Conservation (phyloP, 164 flowering plant species). For the Protea cynaroides region DNA sequence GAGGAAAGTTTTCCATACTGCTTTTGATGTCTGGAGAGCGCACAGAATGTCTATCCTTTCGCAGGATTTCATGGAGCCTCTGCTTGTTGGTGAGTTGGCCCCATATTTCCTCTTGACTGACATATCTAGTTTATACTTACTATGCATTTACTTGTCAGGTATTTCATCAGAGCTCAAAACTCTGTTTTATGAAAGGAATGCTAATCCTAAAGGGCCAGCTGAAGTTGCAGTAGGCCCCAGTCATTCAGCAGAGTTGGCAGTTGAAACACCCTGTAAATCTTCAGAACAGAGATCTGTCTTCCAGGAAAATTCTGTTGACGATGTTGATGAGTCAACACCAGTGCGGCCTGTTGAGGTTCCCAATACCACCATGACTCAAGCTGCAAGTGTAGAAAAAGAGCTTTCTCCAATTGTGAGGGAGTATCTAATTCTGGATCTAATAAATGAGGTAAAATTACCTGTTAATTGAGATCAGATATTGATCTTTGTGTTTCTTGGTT, state of each 20-base stretch:
- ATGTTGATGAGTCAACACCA: conserved; percentile 14
- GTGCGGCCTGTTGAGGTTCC: conserved; percentile 16
- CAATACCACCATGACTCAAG: conserved; percentile 8
- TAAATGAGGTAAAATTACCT: conserved; percentile 36
- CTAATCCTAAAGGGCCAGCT: conserved; percentile 15
- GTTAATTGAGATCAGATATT: neutral
- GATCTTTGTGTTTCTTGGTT: too few species aligned
- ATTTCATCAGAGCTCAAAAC: conserved; percentile 30
- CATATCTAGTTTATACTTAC: neutral
- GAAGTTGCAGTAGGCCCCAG: conserved; percentile 11
- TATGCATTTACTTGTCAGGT: conserved; percentile 23
- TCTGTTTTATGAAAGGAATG: conserved; percentile 17
- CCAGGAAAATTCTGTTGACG: conserved; percentile 28
- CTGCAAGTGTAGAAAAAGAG: conserved; percentile 13
- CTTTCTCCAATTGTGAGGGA: conserved; percentile 16
- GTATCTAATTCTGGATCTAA: conserved; percentile 25
- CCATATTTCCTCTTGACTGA: conserved; percentile 6
- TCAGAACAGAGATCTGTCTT: conserved; percentile 19
- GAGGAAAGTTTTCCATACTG: conserved; percentile 37
- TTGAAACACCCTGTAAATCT: conserved; percentile 8
- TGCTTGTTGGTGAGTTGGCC: conserved; percentile 51
- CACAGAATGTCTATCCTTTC: conserved; percentile 23
- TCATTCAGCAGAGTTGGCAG: conserved; percentile 9
- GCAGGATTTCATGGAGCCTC: conserved; percentile 45
- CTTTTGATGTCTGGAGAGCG: conserved; percentile 41